phyloP scores from a whole-genome alignment of 805 yeast genomes.

The Yarrowia deformans region DNA sequence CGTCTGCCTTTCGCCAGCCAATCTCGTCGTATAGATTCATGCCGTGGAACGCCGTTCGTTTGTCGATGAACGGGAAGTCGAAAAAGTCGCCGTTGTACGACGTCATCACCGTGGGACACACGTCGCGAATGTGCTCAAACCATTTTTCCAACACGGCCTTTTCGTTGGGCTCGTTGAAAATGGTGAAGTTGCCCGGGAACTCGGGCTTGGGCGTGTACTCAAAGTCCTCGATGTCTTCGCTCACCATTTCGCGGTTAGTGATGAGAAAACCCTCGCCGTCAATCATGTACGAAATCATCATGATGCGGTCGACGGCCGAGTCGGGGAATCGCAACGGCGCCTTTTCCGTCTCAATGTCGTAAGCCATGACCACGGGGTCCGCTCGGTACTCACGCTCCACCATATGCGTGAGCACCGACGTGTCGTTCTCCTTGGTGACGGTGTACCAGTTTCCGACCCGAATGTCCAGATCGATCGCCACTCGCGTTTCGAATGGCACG shows the following conservation, averaged over 20 bases:
- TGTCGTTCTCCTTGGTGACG: constrained; percentile 69
- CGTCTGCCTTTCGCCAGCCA: constrained; percentile 93
- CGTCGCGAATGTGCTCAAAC: constrained; percentile 89
- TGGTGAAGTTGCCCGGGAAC: constrained; percentile 85
- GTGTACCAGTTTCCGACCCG: constrained; percentile 97
- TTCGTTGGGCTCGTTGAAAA: constrained; percentile 90
- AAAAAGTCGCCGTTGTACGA: constrained; percentile 98
- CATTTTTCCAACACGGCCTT: constrained; percentile 74
- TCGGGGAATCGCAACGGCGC: constrained; percentile 97
- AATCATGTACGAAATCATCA: constrained; percentile 99
- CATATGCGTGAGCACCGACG: constrained; percentile 63
- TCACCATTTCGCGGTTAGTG: constrained; percentile 91
- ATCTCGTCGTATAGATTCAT: constrained; percentile 89
- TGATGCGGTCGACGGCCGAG: constrained; percentile 84
- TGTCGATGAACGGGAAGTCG: constrained; percentile 98
- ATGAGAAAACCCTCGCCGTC: constrained; percentile 96
- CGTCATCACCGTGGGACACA: constrained; percentile 93
- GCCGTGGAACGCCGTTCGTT: constrained; percentile 82
- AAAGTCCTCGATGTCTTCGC: constrained; percentile 94
- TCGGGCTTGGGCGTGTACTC: constrained; percentile 98
- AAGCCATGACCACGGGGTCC: constrained; percentile 95
- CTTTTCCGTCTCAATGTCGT: constrained; percentile 97
- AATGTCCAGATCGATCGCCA: constrained; percentile 81
- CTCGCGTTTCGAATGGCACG: constrained; percentile 96
- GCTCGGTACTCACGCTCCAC: constrained; percentile 88